A percentile compares a stretch with the other conserved stretches of the same genome.
phyloP scores from a whole-genome alignment of 768 basidiomycete genomes.

The Naematelia encephala region DNA sequence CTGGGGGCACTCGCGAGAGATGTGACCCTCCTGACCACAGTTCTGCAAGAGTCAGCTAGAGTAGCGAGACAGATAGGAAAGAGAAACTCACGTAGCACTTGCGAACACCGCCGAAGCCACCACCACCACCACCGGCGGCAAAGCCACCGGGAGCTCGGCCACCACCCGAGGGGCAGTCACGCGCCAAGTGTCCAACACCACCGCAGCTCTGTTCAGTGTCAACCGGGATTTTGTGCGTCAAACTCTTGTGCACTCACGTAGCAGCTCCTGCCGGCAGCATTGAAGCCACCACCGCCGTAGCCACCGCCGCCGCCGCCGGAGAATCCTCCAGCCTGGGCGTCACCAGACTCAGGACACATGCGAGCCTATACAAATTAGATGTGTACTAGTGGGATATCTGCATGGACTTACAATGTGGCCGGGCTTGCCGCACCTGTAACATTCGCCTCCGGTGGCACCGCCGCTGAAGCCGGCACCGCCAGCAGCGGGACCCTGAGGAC shows the following conservation, averaged over 20 bases:
- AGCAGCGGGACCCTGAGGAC: slow-evolving; percentile 38
- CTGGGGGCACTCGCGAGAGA: slow-evolving; percentile 50
- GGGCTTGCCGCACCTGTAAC: slow-evolving; percentile 50
- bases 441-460: slow-evolving; percentile 41
- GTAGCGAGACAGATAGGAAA: neutral
- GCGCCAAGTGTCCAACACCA: slow-evolving; percentile 51
- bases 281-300: slow-evolving; percentile 35
- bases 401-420: slow-evolving; percentile 45
- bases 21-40: slow-evolving; percentile 52
- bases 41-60: slow-evolving; percentile 33
- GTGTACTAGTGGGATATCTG: neutral
- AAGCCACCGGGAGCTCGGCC: slow-evolving; percentile 29
- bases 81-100: slow-evolving; percentile 49
- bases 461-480: slow-evolving; percentile 32
- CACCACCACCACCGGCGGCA: slow-evolving; percentile 23
- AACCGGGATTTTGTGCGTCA: neutral
- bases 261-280: slow-evolving; percentile 39
- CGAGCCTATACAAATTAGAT: slow-evolving; percentile 27
- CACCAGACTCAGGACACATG: slow-evolving; percentile 45
- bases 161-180: slow-evolving; percentile 46
- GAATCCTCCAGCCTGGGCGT: slow-evolving; percentile 29
- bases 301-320: slow-evolving; percentile 29
- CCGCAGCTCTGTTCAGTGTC: slow-evolving; percentile 45
- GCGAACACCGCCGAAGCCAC: slow-evolving; percentile 35
- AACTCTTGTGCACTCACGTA: slow-evolving; percentile 43